Base-by-base conservation (phyloP, 2,329 filamentous ascomycete species). In the Arthrobotrys megalospora region DNA sequence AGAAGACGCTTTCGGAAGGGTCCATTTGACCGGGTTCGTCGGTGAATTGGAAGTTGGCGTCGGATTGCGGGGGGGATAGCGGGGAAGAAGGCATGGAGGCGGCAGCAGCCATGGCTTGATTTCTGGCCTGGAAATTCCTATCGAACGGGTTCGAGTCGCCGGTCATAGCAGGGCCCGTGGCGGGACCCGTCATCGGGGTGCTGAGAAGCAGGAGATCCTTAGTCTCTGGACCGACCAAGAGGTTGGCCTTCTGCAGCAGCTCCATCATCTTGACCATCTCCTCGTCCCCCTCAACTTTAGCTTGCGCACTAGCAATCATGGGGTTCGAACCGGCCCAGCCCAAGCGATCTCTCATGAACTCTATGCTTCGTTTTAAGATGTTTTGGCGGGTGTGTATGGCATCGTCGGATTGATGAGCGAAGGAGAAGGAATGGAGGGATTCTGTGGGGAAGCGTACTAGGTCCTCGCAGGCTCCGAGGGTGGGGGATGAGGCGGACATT, bases 391-490 rank as follows among this genome's bases (percentile, higher is more conserved):
- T 97, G 83, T 97, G 93, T 70, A 98, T 88, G 80, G 93, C 90
- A 80, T 98, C 95, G 83, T 97, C 94, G 2, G 94, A 95, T 85
- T 97, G 94, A 81, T 97, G 93, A 47, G 96, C 93, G 84, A 99
- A 99, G 11, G 95, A 98, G 86, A 99, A 99, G 1, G 96, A 99
- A 85, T 99, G 96, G 55, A 99, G 87, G 5, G 96, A 99, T 84
- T 99, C 96, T 12, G 81, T 93, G 0, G 96, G 95, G 83, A 99
- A 99, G 63, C 94, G 91, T 53, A 91, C 91, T 53, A 99, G 89
- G 83, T 99, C 96, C 86, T 98, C 96, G 82, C 90, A 89, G 83
- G 94, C 93, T 79, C 89, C 86, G 48, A 92, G 82, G 28, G 67
- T 89, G 24, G 93, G 93, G 21, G 93, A 94, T 19, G 24, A 28